phyloP scores from a whole-genome alignment of 345 rosid species.

The Orychophragmus violaceus region DNA sequence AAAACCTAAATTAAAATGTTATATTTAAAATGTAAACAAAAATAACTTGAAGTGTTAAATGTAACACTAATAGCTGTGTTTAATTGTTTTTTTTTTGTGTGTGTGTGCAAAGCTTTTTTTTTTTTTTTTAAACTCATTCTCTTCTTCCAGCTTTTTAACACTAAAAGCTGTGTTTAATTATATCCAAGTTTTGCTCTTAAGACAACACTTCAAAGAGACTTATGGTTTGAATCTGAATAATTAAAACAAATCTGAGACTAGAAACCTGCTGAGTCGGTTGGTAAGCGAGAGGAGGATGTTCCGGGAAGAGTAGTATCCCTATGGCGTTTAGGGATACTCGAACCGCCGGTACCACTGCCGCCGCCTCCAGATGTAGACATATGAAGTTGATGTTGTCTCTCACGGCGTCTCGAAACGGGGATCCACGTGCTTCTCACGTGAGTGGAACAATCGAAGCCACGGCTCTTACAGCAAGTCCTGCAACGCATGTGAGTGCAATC shows the following conservation, averaged over 20 bases:
- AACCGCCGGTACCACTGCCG: conserved; percentile 5
- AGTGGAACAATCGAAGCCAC: conserved; percentile 71
- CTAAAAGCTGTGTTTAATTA: not conserved
- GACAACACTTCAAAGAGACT: not conserved
- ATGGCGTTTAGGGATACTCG: conserved; percentile 18
- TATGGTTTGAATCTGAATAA: conserved; percentile 10
- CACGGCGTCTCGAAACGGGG: conserved; percentile 73
- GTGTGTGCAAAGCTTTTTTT: too few relatives aligned
- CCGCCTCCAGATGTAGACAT: conserved; percentile 20
- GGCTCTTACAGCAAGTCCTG: conserved; percentile 78
- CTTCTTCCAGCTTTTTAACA: too few relatives aligned
- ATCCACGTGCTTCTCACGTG: conserved; percentile 90
- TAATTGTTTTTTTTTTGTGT: too few relatives aligned
- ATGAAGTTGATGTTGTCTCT: conserved; percentile 48
- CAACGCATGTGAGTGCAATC: conserved; percentile 76
- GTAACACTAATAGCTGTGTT: not conserved
- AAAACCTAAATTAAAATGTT: not conserved
- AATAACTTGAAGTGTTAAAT: not conserved
- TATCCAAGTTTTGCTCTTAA: not conserved
- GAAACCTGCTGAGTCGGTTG: conserved; percentile 26
- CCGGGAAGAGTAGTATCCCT: conserved; percentile 18
- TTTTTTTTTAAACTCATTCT: too few relatives aligned
- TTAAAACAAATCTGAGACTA: not conserved
- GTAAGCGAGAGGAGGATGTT: conserved; percentile 25
- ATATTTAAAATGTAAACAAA: not conserved